Evolutionary conservation across 192 early-diverging fungal species (phyloP), one percentile per base, ranked within the genome.

Genomic region (Umbelopsis isabellina): DNA sequence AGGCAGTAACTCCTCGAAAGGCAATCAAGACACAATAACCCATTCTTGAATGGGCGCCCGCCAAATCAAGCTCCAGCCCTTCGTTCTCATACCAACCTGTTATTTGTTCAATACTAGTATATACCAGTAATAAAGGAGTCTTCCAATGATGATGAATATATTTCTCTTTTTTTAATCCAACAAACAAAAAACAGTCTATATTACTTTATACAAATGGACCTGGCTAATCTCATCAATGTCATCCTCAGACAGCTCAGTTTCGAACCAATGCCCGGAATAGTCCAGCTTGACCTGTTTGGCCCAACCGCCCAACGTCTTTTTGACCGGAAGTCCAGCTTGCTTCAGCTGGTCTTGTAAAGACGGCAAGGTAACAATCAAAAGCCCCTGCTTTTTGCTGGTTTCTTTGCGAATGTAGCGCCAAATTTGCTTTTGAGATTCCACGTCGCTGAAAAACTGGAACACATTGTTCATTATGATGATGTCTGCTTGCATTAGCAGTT

Each of bases 401-500:
- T 86, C 74, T n/a, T 61, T 70, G 13, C 82, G 77, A 23, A 87
- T 52, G 69, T 75, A 86, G 25, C 79, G 71, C 87, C 87, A 88
- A 20, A 88, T 76, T 22, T 78, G 68, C 52, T 79, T 82, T 55
- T 88, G 84, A 6, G 72, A 66, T 4, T 72, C 51, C 20, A 79
- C 37, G 0, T 81, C 76, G 37, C 71, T 79, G 51, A 88, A 88
- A 75, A 84, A 88, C 51, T 88, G 84, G 71, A 88, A 88, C 1
- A 86, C 87, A 46, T 88, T 88, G 75, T 88, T 84, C 84, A 88
- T 84, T 33, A 88, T 75, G 11, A 88, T 70, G 15, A 88, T 74
- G 52, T 86, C 86, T 13, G 87, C 80, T 12, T 73, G 47, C n/a
- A 55, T 68, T 8, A 88, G 21, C 18, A 86, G 46, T 27, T 74